Percentiles rank a stretch among this genome's conserved stretches.
These are phyloP conservation scores for Cladosporium austrohemisphaericum DNA, from an alignment of 2,329 filamentous ascomycete species.

Conservation along the genomic window DNA sequence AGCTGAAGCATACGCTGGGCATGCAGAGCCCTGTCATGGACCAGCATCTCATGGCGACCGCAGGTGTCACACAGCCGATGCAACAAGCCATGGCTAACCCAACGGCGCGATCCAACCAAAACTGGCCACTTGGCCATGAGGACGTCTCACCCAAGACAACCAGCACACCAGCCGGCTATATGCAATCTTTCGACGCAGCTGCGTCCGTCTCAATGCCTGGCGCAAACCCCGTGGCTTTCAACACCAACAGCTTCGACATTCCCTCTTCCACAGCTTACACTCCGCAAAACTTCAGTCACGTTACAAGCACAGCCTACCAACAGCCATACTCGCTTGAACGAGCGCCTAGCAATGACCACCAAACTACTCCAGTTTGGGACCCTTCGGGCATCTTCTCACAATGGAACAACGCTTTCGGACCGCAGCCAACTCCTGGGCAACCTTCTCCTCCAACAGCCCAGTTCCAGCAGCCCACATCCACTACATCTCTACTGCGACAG, in stretches of 20 bases:
- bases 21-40: constrained; percentile 63
- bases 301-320: constrained; percentile 7
- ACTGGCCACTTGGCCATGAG: background rate
- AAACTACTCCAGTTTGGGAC: constrained; percentile 30
- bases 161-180: background rate
- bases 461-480: constrained; percentile 21
- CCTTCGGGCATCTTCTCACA: constrained; percentile 57
- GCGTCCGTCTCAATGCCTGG: constrained; percentile 12
- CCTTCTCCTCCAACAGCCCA: constrained; percentile 38
- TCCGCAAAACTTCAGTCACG: constrained; percentile 15
- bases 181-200: background rate
- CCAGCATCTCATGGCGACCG: constrained; percentile 8
- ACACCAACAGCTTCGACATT: constrained; percentile 11
- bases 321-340: constrained; percentile 5
- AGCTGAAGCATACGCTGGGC: constrained; percentile 74
- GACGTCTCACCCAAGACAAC: constrained; percentile 1
- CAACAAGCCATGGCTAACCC: constrained; percentile 1
- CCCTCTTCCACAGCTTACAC: constrained; percentile 19
- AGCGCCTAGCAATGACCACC: constrained; percentile 8
- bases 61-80: constrained; percentile 18
- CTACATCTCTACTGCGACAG: constrained; percentile 35
- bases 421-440: constrained; percentile 43
- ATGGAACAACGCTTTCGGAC: constrained; percentile 91
- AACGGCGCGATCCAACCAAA: background rate
- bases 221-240: constrained; percentile 15